Evolutionary conservation across 305 asterid species (phyloP), one percentile per base, ranked within the genome.

Genomic region (Nicotiana rustica): DNA sequence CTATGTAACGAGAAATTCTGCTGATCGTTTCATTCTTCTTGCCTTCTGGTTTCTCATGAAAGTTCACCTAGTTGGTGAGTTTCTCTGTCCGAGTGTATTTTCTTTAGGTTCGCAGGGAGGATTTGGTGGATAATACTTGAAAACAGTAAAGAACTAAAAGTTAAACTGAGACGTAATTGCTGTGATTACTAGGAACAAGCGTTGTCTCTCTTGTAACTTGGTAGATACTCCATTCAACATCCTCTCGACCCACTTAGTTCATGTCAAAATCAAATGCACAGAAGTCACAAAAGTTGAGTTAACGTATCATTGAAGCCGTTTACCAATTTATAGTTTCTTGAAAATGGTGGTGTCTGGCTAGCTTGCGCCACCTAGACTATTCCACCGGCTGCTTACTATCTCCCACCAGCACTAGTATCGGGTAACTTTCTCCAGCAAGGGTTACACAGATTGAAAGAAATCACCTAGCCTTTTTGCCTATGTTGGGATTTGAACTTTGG

Each of bases 171-270:
- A 75, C 49, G 13, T 3, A 33, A 67, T 14, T 33, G 25, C 4
- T 52, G 44, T 75, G 25, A 49, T 75, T 49, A 49, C 15, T 52
- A 75, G 52, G 79, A 52, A 25, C 60, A 70, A 44, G 36, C 61
- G 3, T 6, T 71, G 62, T 6, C 29, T 14, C 47, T 75, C 44
- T 49, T 49, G 79, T 49, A 52, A 75, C 44, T 75, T 18, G 9
- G 44, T 75, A 7, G 44, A 21, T 14, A 75, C 29, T 36, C 79
- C 44, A 25, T 75, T 25, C 65, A 44, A 75, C 64, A 25, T 75
- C 44, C 79, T 70, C 59, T 41, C 62, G 79, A 73, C 21, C 79
- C 79, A 49, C 79, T 49, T 75, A 75, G 79, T 41, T 75, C 79
- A 75, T 29, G 55, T 7, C 79, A 75, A 33, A 65, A 49, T 75